Base-by-base conservation (phyloP, 2,329 filamentous ascomycete species). In the Phialophora verrucosa region DNA sequence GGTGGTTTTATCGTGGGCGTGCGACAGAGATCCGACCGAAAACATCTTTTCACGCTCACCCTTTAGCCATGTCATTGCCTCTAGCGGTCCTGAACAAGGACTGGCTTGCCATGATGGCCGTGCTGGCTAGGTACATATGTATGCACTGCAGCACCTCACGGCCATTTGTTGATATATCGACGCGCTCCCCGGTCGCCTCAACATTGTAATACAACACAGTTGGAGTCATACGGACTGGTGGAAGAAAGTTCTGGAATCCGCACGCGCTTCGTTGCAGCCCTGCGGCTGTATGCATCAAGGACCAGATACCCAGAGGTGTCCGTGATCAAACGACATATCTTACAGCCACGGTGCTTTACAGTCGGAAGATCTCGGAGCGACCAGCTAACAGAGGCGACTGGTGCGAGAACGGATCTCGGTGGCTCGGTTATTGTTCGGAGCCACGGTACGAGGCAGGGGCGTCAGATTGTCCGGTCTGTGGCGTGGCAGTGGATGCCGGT, bases 351-450 rank as follows among this genome's bases (percentile, higher is more conserved):
- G 20, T 2, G 20, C 49, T 27, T 11, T 12, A 7, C 49, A 35
- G 14, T 27, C 59, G 59, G 59, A 61, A 61, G 50, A 61, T 54
- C 12, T 53, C 59, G 59, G 59, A 42, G 47, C 44, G 20, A 20
- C 17, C 44, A 60, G n/a, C 10, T 20, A 20, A 20, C 29, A 61
- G 49, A 23, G 47, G 10, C 25, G 47, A 29, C 20, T 32, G 17
- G 49, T 23, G 35, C 59, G 47, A 53, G 54, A 35, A 23, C 44
- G n/a, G 50, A 42, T 31, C 23, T 29, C 59, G 49, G 59, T 25
- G 29, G 49, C 20, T 62, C 60, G 60, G 60, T 23, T 62, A 56
- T 62, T 42, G 60, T 62, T 62, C 60, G 60, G 60, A 27, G n/a
- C 31, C 49, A 17, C 20, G 23, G 14, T 11, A 11, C 2, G 17